Evolutionary conservation across 352 stramenopile genomes (phyloP), one percentile per base, ranked within the genome.

Genomic region (Pelagophyceae sp.): DNA sequence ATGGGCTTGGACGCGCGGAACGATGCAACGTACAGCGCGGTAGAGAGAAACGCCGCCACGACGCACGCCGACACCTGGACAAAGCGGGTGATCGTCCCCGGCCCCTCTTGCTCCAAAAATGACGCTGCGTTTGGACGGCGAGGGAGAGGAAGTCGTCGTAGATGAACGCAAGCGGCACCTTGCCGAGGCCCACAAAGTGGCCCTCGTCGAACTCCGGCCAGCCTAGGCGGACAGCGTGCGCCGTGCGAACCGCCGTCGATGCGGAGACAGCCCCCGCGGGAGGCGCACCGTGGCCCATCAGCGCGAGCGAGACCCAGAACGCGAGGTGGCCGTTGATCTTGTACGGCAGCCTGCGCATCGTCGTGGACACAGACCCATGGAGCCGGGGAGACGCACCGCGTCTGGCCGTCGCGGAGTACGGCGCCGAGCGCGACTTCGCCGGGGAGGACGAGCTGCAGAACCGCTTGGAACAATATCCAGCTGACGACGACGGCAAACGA

Each of bases 311-410:
- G n/a, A 90, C 81, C 88, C 89, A 94, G 82, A 94, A 93, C 58
- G 87, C 85, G 60, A 90, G 80, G 82, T 94, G 89, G 20, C 90
- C 91, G 80, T 92, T 95, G 72, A 96, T 85, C 63, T 86, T 84
- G 80, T 96, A 96, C 1, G 75, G 27, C 25, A 91, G 82, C 45
- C 45, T 54, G 45, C 11, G 45, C 11, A 54, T 54, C 11, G 23
- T 54, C 11, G 23, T 54, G 11, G 11, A 54, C 11, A 54, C 45
- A 23, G 23, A 54, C 11, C 45, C 11, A 11, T 54, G 45, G 6
- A 29, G n/a, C 15, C n/a, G 29, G 38, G 1, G 33, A 76, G 23
- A n/a, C n/a, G 25, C 25, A 70, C 37, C n/a, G n/a, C n/a, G n/a
- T n/a, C n/a, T 27, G 64, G 32, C 40, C 88, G 80, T 38, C 83